phyloP scores from a whole-genome alignment of 2,329 filamentous ascomycete species.

The Aspergillus sp. region DNA sequence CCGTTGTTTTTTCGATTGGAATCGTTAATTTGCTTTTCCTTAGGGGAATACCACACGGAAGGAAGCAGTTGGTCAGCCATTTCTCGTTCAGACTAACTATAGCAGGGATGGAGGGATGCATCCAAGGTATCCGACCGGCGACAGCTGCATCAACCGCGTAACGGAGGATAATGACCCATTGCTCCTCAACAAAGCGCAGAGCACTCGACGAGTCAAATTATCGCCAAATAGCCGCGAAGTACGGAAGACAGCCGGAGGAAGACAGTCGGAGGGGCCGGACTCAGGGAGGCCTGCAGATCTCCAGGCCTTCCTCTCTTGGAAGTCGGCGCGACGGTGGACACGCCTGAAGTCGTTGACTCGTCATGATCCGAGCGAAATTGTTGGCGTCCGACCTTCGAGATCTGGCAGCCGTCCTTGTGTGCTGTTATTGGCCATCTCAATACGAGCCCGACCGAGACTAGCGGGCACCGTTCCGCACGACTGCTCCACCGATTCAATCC shows the following conservation, averaged over 20 bases:
- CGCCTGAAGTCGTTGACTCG: too few species aligned
- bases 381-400: not conserved
- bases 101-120: too few species aligned
- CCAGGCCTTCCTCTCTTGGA: not conserved
- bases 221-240: too few species aligned
- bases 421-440: not conserved
- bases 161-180: too few species aligned
- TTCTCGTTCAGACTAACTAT: too few species aligned
- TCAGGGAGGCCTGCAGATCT: constrained; percentile 2
- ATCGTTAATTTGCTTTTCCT: too few species aligned
- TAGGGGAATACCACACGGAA: not conserved
- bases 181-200: too few species aligned
- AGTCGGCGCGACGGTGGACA: not conserved
- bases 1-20: not conserved
- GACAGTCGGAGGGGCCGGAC: not conserved
- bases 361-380: too few species aligned
- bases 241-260: not conserved
- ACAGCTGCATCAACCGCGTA: too few species aligned
- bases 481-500: not conserved
- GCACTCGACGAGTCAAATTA: too few species aligned
- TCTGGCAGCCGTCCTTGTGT: not conserved
- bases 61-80: not conserved
- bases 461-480: not conserved
- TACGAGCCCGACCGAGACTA: not conserved
- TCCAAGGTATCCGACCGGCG: too few species aligned